Evolutionary conservation across 2,329 filamentous ascomycete genomes (phyloP).

Genomic region (Penicillium sumatraense): DNA sequence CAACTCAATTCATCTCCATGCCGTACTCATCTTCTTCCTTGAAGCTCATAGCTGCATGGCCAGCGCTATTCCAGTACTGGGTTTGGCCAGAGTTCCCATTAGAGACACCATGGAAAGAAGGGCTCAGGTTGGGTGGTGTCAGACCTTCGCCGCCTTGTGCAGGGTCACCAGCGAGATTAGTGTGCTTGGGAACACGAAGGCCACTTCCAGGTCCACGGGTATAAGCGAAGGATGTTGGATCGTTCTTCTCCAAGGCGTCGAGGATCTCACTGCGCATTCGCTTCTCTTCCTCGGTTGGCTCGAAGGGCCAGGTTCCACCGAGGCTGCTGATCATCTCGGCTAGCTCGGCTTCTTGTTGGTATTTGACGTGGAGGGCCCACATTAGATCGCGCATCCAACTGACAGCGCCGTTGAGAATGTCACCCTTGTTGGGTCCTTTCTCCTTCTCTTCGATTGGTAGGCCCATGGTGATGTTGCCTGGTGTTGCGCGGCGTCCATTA

Average conservation of each 20-base stretch:
- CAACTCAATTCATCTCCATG: constrained; percentile 66
- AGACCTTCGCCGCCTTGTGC: constrained; percentile 55
- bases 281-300: constrained; percentile 86
- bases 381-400: constrained; percentile 97
- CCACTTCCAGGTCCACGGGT: constrained; percentile 81
- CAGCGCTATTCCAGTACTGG: constrained; percentile 58
- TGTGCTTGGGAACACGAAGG: constrained; percentile 89
- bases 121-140: constrained; percentile 68
- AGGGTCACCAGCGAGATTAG: constrained; percentile 84
- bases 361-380: constrained; percentile 91
- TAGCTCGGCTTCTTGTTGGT: constrained; percentile 87
- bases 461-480: constrained; percentile 87
- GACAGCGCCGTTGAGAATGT: constrained; percentile 95
- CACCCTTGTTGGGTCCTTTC: constrained; percentile 97
- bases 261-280: constrained; percentile 94
- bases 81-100: constrained; percentile 54
- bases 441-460: constrained; percentile 96
- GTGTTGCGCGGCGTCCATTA: constrained; percentile 76
- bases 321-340: constrained; percentile 74
- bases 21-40: constrained; percentile 95
- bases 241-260: constrained; percentile 83
- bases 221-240: constrained; percentile 76
- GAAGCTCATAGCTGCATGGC: constrained; percentile 69
- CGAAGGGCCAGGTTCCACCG: constrained; percentile 77
- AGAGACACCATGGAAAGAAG: constrained; percentile 65